Percentiles rank a stretch among this genome's conserved stretches.
Conservation (phyloP, 2,329 filamentous ascomycete genomes). For the Pleoardoris graminearum region DNA sequence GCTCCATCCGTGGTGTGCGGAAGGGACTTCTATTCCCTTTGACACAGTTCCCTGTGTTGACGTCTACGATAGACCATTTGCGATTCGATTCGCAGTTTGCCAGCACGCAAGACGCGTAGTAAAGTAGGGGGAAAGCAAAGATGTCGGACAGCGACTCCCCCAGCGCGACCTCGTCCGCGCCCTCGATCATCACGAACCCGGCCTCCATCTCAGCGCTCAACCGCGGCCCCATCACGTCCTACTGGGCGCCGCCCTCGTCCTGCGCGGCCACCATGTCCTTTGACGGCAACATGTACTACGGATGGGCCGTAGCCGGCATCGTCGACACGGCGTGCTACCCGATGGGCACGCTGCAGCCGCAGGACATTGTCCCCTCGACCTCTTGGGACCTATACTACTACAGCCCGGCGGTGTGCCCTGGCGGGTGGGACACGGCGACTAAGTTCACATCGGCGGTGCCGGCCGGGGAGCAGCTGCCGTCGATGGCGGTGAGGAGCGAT, state of each 20-base stretch:
- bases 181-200: constrained; percentile 19
- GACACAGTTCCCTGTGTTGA: too few relatives aligned
- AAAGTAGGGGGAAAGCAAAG: too few relatives aligned
- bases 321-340: neutral
- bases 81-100: too few relatives aligned
- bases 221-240: neutral
- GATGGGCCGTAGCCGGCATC: neutral
- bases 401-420: constrained; percentile 1
- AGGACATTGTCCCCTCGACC: neutral
- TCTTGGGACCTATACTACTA: neutral
- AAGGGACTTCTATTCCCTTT: too few relatives aligned
- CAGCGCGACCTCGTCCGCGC: neutral
- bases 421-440: neutral
- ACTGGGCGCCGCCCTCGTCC: neutral
- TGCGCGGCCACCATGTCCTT: neutral
- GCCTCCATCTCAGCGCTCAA: neutral
- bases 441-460: neutral
- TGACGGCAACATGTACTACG: neutral
- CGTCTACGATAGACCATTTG: too few relatives aligned
- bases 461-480: neutral
- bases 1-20: too few relatives aligned
- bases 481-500: neutral
- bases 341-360: neutral
- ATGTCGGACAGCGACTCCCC: too few relatives aligned
- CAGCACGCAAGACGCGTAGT: too few relatives aligned